Evolutionary conservation across 192 early-diverging fungal genomes (phyloP), one percentile per base, ranked within the genome.

Genomic region (Piromyces finnis): DNA sequence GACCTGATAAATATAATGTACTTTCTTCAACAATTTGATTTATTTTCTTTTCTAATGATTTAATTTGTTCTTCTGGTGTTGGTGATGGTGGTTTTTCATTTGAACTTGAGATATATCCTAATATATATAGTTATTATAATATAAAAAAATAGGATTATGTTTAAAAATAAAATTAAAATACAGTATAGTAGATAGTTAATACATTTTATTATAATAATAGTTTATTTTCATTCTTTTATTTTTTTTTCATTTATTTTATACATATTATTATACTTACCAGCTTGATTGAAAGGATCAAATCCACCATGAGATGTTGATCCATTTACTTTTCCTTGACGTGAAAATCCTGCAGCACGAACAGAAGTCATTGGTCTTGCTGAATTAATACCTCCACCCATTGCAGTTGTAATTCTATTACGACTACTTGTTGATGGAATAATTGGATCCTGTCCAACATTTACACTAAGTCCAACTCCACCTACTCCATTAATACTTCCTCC

Each of bases 271-370:
- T 14, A 27, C 77, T 37, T 85, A 85, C 88, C 86, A 78, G 82
- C 87, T 87, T 89, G 87, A 79, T 89, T 88, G 77, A 90, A 88
- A 5, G 89, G 89, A 81, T 89, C 88, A 83, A 90, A 90, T 1
- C 83, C 80, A 35, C 81, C 81, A 16, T 83, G 84, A 2, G 83
- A 80, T 27, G 82, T 78, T 81, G 83, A 83, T 22, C 82, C 84
- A 7, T 86, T 77, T 5, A 88, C 51, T 68, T 68, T 79, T 16
- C 88, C 88, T 28, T 88, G 79, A 82, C 86, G 87, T 29, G 88
- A 87, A 79, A 87, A 90, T 11, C 89, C 89, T 7, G 89, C 89
- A 18, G 87, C 89, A 17, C 89, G 84, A 4, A 87, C 86, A 4
- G 86, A 87, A 5, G 89, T 90, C 87, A 90, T 88, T 32, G 89